phyloP scores from a whole-genome alignment of 441 rosid genomes.

The Manihot esculenta region DNA sequence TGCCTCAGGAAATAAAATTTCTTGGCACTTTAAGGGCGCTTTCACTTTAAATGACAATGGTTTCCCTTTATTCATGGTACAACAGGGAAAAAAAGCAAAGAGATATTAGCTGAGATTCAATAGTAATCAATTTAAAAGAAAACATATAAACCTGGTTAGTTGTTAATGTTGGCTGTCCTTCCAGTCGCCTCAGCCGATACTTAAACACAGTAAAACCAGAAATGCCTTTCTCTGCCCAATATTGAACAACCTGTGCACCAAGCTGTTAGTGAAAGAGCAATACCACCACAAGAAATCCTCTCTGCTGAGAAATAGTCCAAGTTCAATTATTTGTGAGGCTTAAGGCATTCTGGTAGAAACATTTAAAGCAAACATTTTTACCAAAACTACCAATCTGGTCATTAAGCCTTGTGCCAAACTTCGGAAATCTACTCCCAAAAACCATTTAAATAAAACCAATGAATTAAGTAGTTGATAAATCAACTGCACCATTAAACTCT shows the following conservation, averaged over 20 bases:
- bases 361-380: neutral
- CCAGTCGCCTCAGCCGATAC: conserved; percentile 51
- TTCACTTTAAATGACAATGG: neutral
- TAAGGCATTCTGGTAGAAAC: neutral
- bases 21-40: neutral
- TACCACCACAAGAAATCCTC: neutral
- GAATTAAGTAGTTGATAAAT: neutral
- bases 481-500: neutral
- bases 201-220: conserved; percentile 81
- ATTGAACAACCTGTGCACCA: conserved; percentile 52
- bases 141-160: conserved; percentile 60
- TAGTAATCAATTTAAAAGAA: neutral
- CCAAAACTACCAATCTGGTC: conserved; percentile 5
- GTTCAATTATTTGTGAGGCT: neutral
- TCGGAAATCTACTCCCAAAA: neutral
- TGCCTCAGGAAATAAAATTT: neutral
- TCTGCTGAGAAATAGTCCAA: neutral
- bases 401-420: neutral
- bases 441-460: neutral
- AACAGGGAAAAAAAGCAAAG: neutral
- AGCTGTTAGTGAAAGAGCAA: neutral
- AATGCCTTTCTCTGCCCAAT: conserved; percentile 75
- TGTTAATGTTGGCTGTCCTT: conserved; percentile 68
- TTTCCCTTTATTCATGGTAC: neutral
- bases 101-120: neutral